Conservation (phyloP, 192 early-diverging fungal genomes). For the Haplosporangium gracile region DNA sequence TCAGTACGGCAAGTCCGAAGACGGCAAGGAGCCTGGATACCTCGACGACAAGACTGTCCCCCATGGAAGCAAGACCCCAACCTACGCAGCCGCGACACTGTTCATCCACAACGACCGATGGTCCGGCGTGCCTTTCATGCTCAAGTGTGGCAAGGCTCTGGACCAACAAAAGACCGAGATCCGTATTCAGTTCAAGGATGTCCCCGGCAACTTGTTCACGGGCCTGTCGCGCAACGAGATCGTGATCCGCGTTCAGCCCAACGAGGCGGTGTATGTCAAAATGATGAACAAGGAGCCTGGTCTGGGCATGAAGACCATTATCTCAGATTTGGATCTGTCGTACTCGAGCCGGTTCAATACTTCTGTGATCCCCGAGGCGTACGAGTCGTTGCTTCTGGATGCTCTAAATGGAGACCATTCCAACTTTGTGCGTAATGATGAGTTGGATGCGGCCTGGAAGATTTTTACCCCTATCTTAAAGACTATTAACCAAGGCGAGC, state of each 20-base stretch:
- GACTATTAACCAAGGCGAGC: constrained; percentile 68
- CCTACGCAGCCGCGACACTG: constrained; percentile 90
- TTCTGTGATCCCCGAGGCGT: constrained; percentile 96
- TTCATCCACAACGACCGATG: constrained; percentile 96
- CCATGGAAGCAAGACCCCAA: constrained; percentile 88
- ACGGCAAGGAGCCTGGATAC: constrained; percentile 92
- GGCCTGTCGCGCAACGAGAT: constrained; percentile 92
- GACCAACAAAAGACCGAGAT: constrained; percentile 95
- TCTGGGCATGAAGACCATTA: constrained; percentile 83
- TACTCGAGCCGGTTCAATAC: constrained; percentile 92
- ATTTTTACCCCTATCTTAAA: constrained; percentile 98
- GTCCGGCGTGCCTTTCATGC: constrained; percentile 91
- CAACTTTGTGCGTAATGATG: constrained; percentile 95
- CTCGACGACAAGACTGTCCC: constrained; percentile 93
- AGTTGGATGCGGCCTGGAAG: constrained; percentile 97
- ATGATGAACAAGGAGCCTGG: constrained; percentile 96
- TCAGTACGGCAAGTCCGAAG: constrained; percentile 87
- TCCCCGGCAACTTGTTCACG: constrained; percentile 85
- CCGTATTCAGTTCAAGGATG: constrained; percentile 97
- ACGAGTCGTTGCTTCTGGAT: constrained; percentile 96
- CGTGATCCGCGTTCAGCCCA: constrained; percentile 94
- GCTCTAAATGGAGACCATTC: constrained; percentile 92
- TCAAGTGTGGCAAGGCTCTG: constrained; percentile 91
- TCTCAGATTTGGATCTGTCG: constrained; percentile 94
- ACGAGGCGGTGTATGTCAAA: constrained; percentile 97